Evolutionary conservation across 441 rosid species (phyloP), one percentile per base, ranked within the genome.

Genomic region (Croton laevigatus): DNA sequence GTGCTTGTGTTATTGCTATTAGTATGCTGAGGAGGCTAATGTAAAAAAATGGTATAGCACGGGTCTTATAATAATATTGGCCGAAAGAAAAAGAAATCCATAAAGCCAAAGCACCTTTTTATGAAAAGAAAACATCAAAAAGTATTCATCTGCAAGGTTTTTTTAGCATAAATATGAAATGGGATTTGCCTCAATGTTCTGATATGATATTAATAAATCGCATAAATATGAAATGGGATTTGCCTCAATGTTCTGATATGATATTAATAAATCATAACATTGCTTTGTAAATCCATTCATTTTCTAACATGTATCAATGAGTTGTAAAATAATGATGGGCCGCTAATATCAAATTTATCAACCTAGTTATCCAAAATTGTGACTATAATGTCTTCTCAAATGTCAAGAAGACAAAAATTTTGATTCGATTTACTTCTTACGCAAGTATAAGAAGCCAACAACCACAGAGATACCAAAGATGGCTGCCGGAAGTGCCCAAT

Each of bases 401-500:
- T 59, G 60, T 57, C 57, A 40, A 66, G 46, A 58, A 37, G n/a
- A 32, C 19, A 57, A 51, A 51, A 61, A 51, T 5, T 0, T n/a
- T 6, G 17, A 17, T 38, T n/a, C 62, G 37, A 62, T 74, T 79
- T 78, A 87, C 77, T 88, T 89, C 88, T 83, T 91, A 65, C 83
- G 89, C 78, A 86, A 44, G 79, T 75, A 78, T 62, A 91, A 34
- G 79, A 91, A 74, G 72, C 92, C 86, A 68, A 80, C 77, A 55
- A 88, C 83, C 77, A 89, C 77, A 0, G 98, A 90, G 73, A 91
- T 65, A 59, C 92, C 85, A 32, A 76, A 76, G 49, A 89, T 68
- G 51, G 85, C 86, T 38, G 81, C 86, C 55, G 98, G 91, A 65
- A 84, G 78, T 27, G 85, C 68, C 97, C 97, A 94, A 69, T 85